phyloP scores from a whole-genome alignment of 805 yeast species.

The Scheffersomyces coipomensis region DNA sequence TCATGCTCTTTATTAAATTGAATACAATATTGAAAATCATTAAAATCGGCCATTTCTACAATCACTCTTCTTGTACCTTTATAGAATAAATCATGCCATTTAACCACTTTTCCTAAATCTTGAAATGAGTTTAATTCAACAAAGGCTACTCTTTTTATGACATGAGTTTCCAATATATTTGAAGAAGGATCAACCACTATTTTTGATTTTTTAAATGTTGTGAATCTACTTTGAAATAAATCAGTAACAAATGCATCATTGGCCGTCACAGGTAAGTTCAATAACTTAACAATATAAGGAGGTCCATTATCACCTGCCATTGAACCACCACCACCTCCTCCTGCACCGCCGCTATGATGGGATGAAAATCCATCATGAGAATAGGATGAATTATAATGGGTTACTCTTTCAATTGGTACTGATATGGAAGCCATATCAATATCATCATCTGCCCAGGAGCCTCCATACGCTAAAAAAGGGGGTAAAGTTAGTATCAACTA shows the following conservation, averaged over 20 bases:
- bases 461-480: slow-evolving; percentile 35
- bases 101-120: slow-evolving; percentile 57
- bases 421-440: slow-evolving; percentile 44
- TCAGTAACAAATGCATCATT: slow-evolving; percentile 54
- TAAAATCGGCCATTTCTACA: slow-evolving; percentile 38
- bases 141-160: slow-evolving; percentile 58
- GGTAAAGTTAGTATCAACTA: slow-evolving; percentile 13
- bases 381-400: slow-evolving; percentile 7
- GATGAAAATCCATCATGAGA: slow-evolving; percentile 6
- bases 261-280: slow-evolving; percentile 57
- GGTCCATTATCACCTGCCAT: slow-evolving; percentile 35
- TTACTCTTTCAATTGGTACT: slow-evolving; percentile 38
- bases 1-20: slow-evolving; percentile 36
- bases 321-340: slow-evolving; percentile 10
- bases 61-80: slow-evolving; percentile 36
- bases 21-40: slow-evolving; percentile 40
- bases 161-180: slow-evolving; percentile 32
- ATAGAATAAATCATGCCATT: slow-evolving; percentile 61
- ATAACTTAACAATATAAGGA: slow-evolving; percentile 65
- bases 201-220: slow-evolving; percentile 57
- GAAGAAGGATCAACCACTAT: slow-evolving; percentile 53
- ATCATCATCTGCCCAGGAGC: slow-evolving; percentile 49
- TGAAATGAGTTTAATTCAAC: slow-evolving; percentile 52
- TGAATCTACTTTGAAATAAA: slow-evolving; percentile 61
- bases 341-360: slow-evolving; percentile 1